phyloP scores from a whole-genome alignment of 768 basidiomycete species.

The Hirschioporus abietinus region DNA sequence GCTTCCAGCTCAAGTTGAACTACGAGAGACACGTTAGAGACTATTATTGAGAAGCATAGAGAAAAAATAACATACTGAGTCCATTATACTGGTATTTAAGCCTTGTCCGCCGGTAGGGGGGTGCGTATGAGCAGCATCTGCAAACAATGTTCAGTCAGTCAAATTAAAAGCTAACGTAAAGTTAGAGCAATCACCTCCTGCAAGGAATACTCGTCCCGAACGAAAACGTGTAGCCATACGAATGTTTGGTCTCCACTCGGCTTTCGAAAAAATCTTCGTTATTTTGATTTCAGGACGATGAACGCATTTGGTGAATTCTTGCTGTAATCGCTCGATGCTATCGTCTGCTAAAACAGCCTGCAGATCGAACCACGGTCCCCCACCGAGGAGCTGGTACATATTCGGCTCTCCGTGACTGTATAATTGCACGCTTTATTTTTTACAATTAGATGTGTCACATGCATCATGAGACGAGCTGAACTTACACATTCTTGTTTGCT shows the following conservation, averaged over 20 bases:
- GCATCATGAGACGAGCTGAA: constrained; percentile 13
- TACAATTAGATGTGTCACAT: too few relatives aligned
- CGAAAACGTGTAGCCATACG: constrained; percentile 41
- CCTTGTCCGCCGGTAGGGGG: constrained; percentile 41
- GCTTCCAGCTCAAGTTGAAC: constrained; percentile 42
- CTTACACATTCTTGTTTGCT: constrained; percentile 19
- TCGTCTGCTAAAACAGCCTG: constrained; percentile 24
- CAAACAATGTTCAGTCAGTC: neutral
- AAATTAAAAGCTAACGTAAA: neutral
- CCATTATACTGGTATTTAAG: constrained; percentile 33
- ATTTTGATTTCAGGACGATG: neutral
- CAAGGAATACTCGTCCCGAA: constrained; percentile 40
- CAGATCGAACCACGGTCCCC: constrained; percentile 24
- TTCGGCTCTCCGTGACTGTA: neutral
- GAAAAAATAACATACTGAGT: constrained; percentile 25
- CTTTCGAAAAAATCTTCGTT: constrained; percentile 6
- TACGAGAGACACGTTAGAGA: constrained; percentile 12
- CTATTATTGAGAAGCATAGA: neutral
- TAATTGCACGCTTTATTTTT: neutral
- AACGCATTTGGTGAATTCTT: constrained; percentile 15
- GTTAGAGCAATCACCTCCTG: constrained; percentile 33
- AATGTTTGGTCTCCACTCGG: constrained; percentile 35
- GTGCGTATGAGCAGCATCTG: constrained; percentile 47
- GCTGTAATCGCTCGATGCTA: constrained; percentile 24
- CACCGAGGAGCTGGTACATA: constrained; percentile 15